Evolutionary conservation across 331 rosid species (phyloP).

Genomic region (Quercus tomentella): DNA sequence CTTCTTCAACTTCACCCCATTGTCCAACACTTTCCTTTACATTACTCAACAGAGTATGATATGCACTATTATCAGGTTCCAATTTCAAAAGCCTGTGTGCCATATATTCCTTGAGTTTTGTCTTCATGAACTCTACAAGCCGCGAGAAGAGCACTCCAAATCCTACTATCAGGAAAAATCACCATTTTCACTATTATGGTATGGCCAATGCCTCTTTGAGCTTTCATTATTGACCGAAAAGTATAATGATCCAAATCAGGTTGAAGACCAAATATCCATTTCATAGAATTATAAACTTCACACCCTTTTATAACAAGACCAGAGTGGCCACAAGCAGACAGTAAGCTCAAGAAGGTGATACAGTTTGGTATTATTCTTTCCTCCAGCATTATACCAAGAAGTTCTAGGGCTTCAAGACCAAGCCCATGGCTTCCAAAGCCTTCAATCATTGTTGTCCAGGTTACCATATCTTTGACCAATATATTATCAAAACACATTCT

Average conservation of each 20-base stretch:
- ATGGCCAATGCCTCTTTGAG: constrained; percentile 43
- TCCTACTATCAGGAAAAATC: constrained; percentile 44
- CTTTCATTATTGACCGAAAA: constrained; percentile 41
- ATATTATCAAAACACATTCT: constrained; percentile 28
- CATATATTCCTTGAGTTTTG: constrained; percentile 35
- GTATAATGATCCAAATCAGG: constrained; percentile 59
- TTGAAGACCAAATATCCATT: constrained; percentile 44
- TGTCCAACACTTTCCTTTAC: constrained; percentile 43
- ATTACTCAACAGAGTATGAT: constrained; percentile 48
- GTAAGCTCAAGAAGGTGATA: constrained; percentile 50
- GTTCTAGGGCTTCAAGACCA: constrained; percentile 35
- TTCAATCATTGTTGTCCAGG: constrained; percentile 63
- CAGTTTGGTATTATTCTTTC: constrained; percentile 37
- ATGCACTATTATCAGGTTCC: constrained; percentile 54
- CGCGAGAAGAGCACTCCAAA: constrained; percentile 62
- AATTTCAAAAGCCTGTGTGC: constrained; percentile 49
- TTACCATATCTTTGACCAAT: constrained; percentile 39
- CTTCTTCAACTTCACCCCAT: constrained; percentile 56
- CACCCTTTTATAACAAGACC: constrained; percentile 58
- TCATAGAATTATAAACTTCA: constrained; percentile 41
- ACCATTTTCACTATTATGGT: constrained; percentile 41
- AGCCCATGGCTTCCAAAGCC: constrained; percentile 52
- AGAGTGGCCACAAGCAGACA: constrained; percentile 60
- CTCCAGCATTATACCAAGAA: constrained; percentile 31
- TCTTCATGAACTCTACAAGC: constrained; percentile 47